Conservation (phyloP, 1,139 yeast genomes). For the Saccharomycopsis crataegensis region DNA sequence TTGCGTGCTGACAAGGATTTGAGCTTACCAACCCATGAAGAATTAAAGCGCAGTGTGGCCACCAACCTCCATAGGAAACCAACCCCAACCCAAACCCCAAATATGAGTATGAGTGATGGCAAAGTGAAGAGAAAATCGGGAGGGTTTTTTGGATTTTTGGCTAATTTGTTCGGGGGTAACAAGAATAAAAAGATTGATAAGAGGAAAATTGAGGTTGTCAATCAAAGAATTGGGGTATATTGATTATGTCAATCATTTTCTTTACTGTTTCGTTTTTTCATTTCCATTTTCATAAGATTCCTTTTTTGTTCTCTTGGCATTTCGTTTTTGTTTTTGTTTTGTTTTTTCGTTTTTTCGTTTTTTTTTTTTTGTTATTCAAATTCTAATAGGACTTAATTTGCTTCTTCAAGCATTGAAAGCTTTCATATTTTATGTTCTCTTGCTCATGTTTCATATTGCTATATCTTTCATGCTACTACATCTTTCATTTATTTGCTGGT, state of each 20-base stretch:
- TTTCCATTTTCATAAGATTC: neutral
- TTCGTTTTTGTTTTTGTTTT: too few relatives aligned
- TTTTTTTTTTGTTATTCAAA: too few relatives aligned
- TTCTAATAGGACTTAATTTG: too few relatives aligned
- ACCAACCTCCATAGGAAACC: conserved; percentile 1
- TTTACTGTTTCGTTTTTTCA: neutral
- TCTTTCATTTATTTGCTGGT: too few relatives aligned
- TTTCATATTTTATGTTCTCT: too few relatives aligned
- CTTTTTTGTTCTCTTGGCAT: neutral
- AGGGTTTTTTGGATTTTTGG: conserved; percentile 5
- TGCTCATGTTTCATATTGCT: too few relatives aligned
- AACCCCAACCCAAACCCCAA: too few relatives aligned
- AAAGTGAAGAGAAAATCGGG: neutral
- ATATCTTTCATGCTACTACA: too few relatives aligned
- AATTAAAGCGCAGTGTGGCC: conserved; percentile 1
- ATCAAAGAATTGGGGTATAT: conserved; percentile 18
- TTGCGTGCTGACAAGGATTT: conserved; percentile 16
- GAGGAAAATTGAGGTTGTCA: conserved; percentile 16
- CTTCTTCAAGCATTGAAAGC: too few relatives aligned
- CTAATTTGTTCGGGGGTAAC: conserved; percentile 4
- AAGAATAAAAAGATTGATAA: conserved; percentile 16
- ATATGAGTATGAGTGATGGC: neutral
- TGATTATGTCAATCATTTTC: neutral
- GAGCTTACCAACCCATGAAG: conserved; percentile 6
- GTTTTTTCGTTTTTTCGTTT: too few relatives aligned